A percentile compares a stretch with the other conserved stretches of the same genome.
Evolutionary conservation across 73 alveolate genomes (phyloP).

Genomic region (Durusdinium trenchii): DNA sequence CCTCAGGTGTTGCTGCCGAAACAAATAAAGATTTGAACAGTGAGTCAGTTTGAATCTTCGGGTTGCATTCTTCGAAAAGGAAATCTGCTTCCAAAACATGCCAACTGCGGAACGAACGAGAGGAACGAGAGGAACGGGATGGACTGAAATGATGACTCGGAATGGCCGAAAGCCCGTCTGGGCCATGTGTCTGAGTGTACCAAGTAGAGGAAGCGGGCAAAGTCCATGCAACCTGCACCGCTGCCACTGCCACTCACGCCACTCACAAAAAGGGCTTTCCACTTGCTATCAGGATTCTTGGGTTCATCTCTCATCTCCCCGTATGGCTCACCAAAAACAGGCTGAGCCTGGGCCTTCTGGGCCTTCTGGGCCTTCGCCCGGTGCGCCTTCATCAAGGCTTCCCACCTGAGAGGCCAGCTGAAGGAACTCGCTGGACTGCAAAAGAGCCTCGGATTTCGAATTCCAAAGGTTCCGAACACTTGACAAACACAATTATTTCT

Average conservation of each 20-base stretch:
- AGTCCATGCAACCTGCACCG: constrained; percentile 78
- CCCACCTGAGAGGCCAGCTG: constrained; percentile 62
- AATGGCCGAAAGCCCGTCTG: too few species aligned
- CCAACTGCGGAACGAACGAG: too few species aligned
- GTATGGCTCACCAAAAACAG: not conserved
- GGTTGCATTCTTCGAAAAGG: too few species aligned
- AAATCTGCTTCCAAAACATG: too few species aligned
- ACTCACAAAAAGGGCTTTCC: not conserved
- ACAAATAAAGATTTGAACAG: too few species aligned
- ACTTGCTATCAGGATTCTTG: not conserved
- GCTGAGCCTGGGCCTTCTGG: not conserved
- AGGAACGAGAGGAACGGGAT: too few species aligned
- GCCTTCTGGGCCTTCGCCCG: not conserved
- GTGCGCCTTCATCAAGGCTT: constrained; percentile 57
- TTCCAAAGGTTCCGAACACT: not conserved
- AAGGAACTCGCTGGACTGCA: constrained; percentile 54
- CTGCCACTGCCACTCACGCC: not conserved
- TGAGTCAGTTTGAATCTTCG: too few species aligned
- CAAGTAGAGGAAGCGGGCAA: constrained; percentile 36
- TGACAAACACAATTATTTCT: not conserved
- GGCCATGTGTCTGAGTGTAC: constrained; percentile 21
- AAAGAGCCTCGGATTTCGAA: constrained; percentile 1
- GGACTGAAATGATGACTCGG: too few species aligned
- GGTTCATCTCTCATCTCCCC: not conserved
- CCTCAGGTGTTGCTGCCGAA: too few species aligned